Base-by-base conservation (phyloP, 129 eudicot genomes). In the Escallonia herrerae region DNA sequence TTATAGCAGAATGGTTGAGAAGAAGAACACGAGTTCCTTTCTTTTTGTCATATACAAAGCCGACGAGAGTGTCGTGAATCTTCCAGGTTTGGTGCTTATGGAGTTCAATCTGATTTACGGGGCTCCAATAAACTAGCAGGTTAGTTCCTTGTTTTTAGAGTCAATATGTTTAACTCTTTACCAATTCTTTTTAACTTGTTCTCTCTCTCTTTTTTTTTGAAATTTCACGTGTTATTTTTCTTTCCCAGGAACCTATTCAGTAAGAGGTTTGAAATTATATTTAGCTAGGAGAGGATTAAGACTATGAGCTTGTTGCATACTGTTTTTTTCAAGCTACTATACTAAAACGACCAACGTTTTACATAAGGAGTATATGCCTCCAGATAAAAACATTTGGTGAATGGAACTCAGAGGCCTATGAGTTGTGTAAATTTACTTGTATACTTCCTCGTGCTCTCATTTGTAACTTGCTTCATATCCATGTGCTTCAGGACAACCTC, bases 41-140 rank as follows among this genome's bases (percentile, higher is more conserved):
- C 55, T 8, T 72, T 71, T 75, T 78, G 64, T 47, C 72, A 14
- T 56, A 59, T 75, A 58, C 76, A 54, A 60, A 81, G 46, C 62
- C 62, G 69, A 66, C 57, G 12, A 43, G 71, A 51, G 50, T 64
- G 69, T 69, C 64, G 54, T 71, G 71, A 58, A 50, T 58, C 67
- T 46, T 69, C 71, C 78, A 63, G 71, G 52, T 74, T 73, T 74
- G 33, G 40, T 64, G 65, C 40, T 50, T 68, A 64, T 47, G 80
- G 68, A 65, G 78, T 78, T 72, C 81, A 65, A 70, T 73, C 76
- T 64, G 78, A 63, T 76, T 65, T 64, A 56, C 47, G 59, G 67
- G 47, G 13, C 56, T 73, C 71, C 75, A 61, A 58, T 58, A 64
- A 70, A 38, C 57, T 75, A 77, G 64, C 77, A 87, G 95, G 95